phyloP scores from a whole-genome alignment of 306 rosid genomes.

The Purshia tridentata region DNA sequence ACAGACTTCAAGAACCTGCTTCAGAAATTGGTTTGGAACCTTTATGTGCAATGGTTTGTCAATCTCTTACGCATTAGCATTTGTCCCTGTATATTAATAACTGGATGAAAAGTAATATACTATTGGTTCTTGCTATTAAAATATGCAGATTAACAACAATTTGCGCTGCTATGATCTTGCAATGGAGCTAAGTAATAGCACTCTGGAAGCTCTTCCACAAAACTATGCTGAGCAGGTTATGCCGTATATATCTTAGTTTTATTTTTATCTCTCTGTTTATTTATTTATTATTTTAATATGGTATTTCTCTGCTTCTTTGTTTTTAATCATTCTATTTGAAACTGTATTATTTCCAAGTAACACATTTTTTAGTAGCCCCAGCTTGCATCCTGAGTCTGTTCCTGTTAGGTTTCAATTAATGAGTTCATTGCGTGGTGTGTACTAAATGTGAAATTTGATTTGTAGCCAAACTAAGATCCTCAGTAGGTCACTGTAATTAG shows the following conservation, averaged over 20 bases:
- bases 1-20: constrained; percentile 88
- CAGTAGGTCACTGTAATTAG: background rate
- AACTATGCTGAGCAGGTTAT: constrained; percentile 91
- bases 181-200: constrained; percentile 87
- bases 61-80: constrained; percentile 14
- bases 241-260: constrained; percentile 27
- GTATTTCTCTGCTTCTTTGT: background rate
- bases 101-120: constrained; percentile 19
- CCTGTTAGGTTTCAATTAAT: background rate
- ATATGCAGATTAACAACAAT: constrained; percentile 83
- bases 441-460: background rate
- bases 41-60: constrained; percentile 89
- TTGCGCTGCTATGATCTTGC: constrained; percentile 99
- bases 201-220: constrained; percentile 87
- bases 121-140: constrained; percentile 10
- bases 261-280: constrained; percentile 13
- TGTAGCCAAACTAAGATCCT: background rate
- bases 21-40: constrained; percentile 96
- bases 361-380: background rate
- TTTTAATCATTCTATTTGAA: background rate
- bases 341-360: background rate
- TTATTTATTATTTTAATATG: background rate
- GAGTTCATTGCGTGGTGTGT: background rate
- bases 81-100: constrained; percentile 18
- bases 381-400: background rate